Percentiles rank a stretch among this genome's conserved stretches.
phyloP scores from a whole-genome alignment of 1,284 basidiomycete genomes.

The Meira nashicola region DNA sequence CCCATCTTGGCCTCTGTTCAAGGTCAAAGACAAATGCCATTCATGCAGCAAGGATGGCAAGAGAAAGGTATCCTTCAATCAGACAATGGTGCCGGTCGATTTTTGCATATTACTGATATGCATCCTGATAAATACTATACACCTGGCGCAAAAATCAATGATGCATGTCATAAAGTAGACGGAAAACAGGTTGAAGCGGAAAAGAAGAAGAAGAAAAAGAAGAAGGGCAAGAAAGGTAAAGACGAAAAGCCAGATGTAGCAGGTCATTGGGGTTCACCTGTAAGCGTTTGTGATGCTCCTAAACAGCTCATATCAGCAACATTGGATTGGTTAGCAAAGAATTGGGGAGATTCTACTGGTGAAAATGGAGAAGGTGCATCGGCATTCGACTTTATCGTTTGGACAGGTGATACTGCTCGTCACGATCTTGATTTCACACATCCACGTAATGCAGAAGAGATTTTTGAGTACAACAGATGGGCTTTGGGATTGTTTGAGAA shows the following conservation, averaged over 20 bases:
- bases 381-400: constrained; percentile 75
- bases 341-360: constrained; percentile 58
- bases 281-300: constrained; percentile 81
- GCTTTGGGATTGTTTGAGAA: constrained; percentile 68
- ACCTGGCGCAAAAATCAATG: constrained; percentile 55
- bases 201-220: constrained; percentile 12
- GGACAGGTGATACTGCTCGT: constrained; percentile 88
- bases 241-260: constrained; percentile 23
- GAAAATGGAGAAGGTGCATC: constrained; percentile 25
- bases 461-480: constrained; percentile 69
- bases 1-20: too few relatives aligned
- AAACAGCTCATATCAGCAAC: constrained; percentile 71
- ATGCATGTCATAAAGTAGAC: constrained; percentile 22
- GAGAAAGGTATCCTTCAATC: neutral
- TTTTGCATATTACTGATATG: constrained; percentile 73
- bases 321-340: constrained; percentile 71
- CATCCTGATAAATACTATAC: constrained; percentile 69
- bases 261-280: constrained; percentile 50
- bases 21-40: neutral
- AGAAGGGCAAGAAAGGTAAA: constrained; percentile 38
- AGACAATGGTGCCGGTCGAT: constrained; percentile 58
- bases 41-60: neutral
- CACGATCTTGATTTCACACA: constrained; percentile 79
- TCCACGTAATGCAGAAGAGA: constrained; percentile 76
- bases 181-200: neutral